Evolutionary conservation across 1,284 basidiomycete species (phyloP).

Genomic region (Vanrija humicola): DNA sequence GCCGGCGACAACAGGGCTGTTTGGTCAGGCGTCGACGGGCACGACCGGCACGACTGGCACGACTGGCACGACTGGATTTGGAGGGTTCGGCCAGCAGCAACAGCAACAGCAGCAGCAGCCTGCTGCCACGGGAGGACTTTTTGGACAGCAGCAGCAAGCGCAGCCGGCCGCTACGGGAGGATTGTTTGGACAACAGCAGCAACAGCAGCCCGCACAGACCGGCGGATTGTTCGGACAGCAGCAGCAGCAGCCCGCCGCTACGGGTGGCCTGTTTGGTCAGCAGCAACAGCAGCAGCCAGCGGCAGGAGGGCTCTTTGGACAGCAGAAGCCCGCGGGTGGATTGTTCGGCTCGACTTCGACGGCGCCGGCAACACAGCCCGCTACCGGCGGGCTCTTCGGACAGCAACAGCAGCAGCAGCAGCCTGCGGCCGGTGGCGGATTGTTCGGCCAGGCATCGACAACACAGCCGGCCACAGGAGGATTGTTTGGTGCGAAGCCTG

Average conservation of each 20-base stretch:
- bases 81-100: not conserved
- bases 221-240: not conserved
- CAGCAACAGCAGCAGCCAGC: constrained; percentile 6
- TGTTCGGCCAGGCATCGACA: constrained; percentile 7
- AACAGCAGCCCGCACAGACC: constrained; percentile 3
- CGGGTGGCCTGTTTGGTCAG: constrained; percentile 5
- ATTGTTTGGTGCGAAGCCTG: constrained; percentile 7
- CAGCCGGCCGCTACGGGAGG: constrained; percentile 4
- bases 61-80: no score
- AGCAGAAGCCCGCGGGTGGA: constrained; percentile 20
- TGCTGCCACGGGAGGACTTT: not conserved
- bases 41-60: no score
- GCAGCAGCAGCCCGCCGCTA: not conserved
- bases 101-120: not conserved
- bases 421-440: constrained; percentile 5
- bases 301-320: constrained; percentile 3
- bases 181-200: constrained; percentile 4
- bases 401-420: not conserved
- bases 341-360: constrained; percentile 46
- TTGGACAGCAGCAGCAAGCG: constrained; percentile 7
- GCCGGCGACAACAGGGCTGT: no score
- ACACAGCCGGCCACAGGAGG: constrained; percentile 3
- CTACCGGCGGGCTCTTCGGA: constrained; percentile 11
- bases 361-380: not conserved
- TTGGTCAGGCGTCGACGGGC: no score